Evolutionary conservation across 129 eudicot genomes (phyloP).

Genomic region (Saposhnikovia divaricata): DNA sequence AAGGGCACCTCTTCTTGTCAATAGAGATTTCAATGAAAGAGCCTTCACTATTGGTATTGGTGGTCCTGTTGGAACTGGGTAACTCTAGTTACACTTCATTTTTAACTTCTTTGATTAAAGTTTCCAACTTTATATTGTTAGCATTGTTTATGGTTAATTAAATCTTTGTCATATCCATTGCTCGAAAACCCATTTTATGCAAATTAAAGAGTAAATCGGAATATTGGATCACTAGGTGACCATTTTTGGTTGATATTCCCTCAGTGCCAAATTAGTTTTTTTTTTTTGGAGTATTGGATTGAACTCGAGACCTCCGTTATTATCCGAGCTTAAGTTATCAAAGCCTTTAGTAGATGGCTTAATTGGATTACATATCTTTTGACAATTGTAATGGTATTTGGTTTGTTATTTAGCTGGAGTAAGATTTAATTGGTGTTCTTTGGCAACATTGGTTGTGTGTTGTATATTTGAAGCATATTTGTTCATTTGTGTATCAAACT

Average conservation of each 20-base stretch:
- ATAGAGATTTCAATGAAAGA: slow-evolving; percentile 76
- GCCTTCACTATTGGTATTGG: slow-evolving; percentile 97
- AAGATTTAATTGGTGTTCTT: neutral
- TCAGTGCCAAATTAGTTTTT: too few species aligned
- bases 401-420: neutral
- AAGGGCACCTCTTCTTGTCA: slow-evolving; percentile 69
- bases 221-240: neutral
- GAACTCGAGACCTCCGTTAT: neutral
- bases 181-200: neutral
- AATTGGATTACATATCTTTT: neutral
- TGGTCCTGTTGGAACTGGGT: slow-evolving; percentile 99
- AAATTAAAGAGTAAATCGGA: neutral
- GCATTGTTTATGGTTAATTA: neutral
- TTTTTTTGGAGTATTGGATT: neutral
- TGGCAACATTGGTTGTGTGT: neutral
- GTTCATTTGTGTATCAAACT: neutral
- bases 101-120: neutral
- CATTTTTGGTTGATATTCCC: too few species aligned
- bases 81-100: neutral
- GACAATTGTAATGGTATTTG: neutral
- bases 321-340: neutral
- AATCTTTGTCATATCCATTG: too few species aligned
- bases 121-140: neutral
- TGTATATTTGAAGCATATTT: neutral
- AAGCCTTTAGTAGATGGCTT: neutral